Evolutionary conservation across 2,329 filamentous ascomycete species (phyloP), one percentile per base, ranked within the genome.

Genomic region (Paecilomyces sp.): DNA sequence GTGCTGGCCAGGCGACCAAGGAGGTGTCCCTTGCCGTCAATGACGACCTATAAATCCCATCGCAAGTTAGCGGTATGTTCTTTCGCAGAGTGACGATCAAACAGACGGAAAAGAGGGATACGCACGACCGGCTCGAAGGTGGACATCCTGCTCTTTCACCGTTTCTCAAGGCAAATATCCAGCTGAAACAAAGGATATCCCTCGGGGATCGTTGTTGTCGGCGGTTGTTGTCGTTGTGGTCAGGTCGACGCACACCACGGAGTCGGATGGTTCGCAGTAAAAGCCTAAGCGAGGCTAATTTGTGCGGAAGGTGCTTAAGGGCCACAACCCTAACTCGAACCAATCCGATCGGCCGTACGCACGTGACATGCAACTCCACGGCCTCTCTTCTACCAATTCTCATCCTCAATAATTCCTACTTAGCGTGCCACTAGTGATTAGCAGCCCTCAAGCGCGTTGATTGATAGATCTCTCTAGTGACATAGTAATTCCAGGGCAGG

Each of bases 11-110:
- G 88, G 81, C 94, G 93, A 86, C 94, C 94, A 82, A 99, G 92
- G 80, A 99, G 90, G 84, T 99, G 94, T 83, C 94, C 94, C 89
- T 99, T 99, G 91, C 92, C 94, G 88, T 99, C 94, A 80, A 99
- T 96, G 85, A 97, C 90, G 85, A 97, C 88, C 92, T 96, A 71
- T 67, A 70, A 67, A 65, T 64, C 71, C 70, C n/a, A 77, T 73
- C 57, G 78, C 67, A 62, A 75, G 75, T 81, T 77, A 68, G 79
- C 70, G 63, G 71, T 66, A 57, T 58, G 4, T n/a, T 53, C 54
- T 28, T 36, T 56, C 59, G 58, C 61, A 28, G 22, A 53, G 13
- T 25, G 51, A 54, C 33, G 56, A 54, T 63, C 56, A 15, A 28
- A 57, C 51, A 33, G 41, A 28, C 33, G 53, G 30, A 11, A 60